These are phyloP conservation scores for Macrotyloma uniflorum DNA, from an alignment of 306 rosid genomes.

Conservation along the genomic window DNA sequence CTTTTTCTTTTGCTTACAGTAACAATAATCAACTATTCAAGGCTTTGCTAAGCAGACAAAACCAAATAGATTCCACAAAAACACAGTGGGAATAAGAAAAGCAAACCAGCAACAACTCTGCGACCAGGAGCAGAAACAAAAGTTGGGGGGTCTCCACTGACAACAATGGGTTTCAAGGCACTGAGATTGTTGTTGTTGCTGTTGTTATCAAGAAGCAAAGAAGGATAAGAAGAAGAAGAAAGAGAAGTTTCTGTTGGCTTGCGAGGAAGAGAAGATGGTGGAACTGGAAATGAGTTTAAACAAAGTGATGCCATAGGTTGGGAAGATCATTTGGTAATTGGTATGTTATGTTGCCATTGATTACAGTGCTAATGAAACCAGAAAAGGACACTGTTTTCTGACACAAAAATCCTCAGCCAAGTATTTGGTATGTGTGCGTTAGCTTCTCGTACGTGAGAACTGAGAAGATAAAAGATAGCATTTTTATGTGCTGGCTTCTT, in stretches of 20 bases:
- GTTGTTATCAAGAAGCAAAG: conserved; percentile 47
- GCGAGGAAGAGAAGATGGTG: conserved; percentile 63
- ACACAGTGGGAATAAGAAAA: neutral
- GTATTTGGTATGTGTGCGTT: conserved; percentile 41
- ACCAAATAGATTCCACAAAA: neutral
- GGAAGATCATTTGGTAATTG: conserved; percentile 25
- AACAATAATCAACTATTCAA: neutral
- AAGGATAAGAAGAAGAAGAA: conserved; percentile 42
- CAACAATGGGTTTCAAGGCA: conserved; percentile 72
- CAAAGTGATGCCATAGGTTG: conserved; percentile 73
- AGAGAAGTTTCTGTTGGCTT: conserved; percentile 44
- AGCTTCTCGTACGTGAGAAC: neutral
- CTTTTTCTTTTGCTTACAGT: neutral
- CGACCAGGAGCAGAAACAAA: conserved; percentile 94
- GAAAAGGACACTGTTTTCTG: neutral
- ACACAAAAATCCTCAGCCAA: conserved; percentile 35
- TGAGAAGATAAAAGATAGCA: conserved; percentile 16
- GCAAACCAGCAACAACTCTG: conserved; percentile 87
- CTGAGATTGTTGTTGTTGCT: conserved; percentile 29
- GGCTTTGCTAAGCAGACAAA: neutral
- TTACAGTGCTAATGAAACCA: neutral
- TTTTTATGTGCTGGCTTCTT: neutral
- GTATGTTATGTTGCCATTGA: conserved; percentile 29
- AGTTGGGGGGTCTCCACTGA: conserved; percentile 87
- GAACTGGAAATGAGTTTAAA: conserved; percentile 59